Percentiles rank a stretch among this genome's conserved stretches.
These are phyloP conservation scores for Paracorniculantispora psalliotae DNA, from an alignment of 2,329 filamentous ascomycete genomes.

Conservation along the genomic window DNA sequence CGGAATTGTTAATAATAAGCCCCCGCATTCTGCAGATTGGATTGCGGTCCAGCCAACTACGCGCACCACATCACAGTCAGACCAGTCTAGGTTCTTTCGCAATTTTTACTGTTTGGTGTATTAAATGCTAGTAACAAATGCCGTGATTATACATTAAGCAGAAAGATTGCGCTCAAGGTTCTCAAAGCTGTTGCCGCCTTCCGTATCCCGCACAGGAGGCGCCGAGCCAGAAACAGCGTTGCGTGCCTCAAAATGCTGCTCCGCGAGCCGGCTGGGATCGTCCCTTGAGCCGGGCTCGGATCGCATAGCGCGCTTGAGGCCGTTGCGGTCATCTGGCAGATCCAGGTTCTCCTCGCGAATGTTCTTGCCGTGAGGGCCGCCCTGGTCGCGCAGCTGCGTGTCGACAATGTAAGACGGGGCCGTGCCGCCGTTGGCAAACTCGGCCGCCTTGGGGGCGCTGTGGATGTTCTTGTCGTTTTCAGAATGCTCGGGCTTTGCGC, in stretches of 20 bases:
- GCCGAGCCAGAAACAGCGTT: background rate
- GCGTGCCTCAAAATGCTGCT: conserved; percentile 34
- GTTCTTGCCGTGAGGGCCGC: conserved; percentile 40
- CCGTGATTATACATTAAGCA: background rate
- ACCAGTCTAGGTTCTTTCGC: background rate
- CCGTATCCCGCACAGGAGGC: background rate
- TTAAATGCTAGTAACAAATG: background rate
- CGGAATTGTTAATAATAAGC: background rate
- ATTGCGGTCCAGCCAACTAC: background rate
- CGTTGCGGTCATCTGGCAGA: conserved; percentile 29
- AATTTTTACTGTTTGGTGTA: background rate
- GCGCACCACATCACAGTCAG: background rate
- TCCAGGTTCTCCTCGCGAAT: conserved; percentile 34
- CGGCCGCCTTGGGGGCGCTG: conserved; percentile 14
- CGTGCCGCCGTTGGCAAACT: conserved; percentile 18
- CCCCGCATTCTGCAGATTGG: background rate
- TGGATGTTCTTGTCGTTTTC: background rate
- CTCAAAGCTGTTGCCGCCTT: background rate
- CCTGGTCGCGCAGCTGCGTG: conserved; percentile 26
- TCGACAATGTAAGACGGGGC: conserved; percentile 36
- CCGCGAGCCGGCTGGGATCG: conserved; percentile 43
- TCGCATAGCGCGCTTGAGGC: conserved; percentile 33
- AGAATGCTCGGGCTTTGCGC: conserved; percentile 30
- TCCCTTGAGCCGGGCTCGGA: conserved; percentile 42
- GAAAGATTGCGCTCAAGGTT: background rate